Conservation (phyloP, 306 rosid genomes). For the Urtica urens region DNA sequence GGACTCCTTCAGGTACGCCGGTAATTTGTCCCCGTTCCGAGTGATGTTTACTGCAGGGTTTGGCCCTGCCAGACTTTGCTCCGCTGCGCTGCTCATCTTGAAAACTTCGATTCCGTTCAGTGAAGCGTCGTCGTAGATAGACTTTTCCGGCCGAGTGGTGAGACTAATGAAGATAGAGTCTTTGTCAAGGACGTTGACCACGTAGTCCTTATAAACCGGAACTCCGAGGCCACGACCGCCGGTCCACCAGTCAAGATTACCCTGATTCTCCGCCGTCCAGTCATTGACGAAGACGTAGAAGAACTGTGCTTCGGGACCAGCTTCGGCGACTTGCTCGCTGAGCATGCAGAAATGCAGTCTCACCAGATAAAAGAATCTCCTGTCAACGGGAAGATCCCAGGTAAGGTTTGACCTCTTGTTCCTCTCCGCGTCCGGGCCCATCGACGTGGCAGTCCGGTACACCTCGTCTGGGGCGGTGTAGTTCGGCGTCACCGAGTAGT, state of each 20-base stretch:
- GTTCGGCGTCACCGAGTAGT: neutral
- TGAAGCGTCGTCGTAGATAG: neutral
- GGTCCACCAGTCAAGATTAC: neutral
- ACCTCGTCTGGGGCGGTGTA: constrained; percentile 13
- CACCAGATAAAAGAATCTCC: constrained; percentile 12
- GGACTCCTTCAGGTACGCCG: neutral
- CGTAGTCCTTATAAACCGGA: neutral
- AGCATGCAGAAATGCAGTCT: constrained; percentile 21
- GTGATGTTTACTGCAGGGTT: neutral
- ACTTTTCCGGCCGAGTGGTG: neutral
- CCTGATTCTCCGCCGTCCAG: constrained; percentile 5
- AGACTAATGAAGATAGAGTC: neutral
- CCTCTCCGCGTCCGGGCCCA: neutral
- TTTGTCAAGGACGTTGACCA: neutral
- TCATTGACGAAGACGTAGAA: constrained; percentile 24
- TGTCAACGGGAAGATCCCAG: constrained; percentile 19
- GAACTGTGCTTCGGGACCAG: neutral
- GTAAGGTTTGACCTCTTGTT: constrained; percentile 10
- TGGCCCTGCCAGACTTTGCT: neutral
- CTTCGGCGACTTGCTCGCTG: neutral
- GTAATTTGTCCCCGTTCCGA: neutral
- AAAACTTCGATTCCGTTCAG: neutral
- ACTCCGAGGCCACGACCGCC: neutral
- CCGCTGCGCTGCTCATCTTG: neutral
- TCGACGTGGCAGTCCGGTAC: constrained; percentile 7